Conservation (phyloP, 2,329 filamentous ascomycete species). For the Orbilia javanica region DNA sequence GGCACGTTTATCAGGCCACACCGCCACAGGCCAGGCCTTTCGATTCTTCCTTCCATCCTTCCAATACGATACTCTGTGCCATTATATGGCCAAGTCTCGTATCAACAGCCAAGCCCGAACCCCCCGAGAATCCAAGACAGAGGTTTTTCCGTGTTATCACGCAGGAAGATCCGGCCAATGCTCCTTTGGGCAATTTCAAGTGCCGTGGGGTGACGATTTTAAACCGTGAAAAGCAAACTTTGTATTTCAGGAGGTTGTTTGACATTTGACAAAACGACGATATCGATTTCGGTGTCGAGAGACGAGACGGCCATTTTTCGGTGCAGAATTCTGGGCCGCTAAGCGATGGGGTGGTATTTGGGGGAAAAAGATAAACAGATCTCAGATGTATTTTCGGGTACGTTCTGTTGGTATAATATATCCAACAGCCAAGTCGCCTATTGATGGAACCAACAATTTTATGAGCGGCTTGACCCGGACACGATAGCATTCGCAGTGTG, state of each 20-base stretch:
- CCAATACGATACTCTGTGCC: background rate
- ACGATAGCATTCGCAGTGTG: background rate
- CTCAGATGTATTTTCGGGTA: background rate
- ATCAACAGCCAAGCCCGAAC: constrained; percentile 45
- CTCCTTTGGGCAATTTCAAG: constrained; percentile 51
- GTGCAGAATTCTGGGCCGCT: background rate
- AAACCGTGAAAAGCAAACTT: constrained; percentile 11
- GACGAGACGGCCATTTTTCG: constrained; percentile 5
- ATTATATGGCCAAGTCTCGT: constrained; percentile 1
- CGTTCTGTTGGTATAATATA: constrained; percentile 4
- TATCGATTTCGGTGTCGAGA: background rate
- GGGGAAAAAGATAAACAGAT: background rate
- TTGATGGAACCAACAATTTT: constrained; percentile 1
- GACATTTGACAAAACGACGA: constrained; percentile 10
- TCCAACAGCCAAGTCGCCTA: constrained; percentile 20
- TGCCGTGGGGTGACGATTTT: background rate
- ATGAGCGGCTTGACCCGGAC: background rate
- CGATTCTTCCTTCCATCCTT: constrained; percentile 4
- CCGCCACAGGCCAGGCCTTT: constrained; percentile 20
- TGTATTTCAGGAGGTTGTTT: constrained; percentile 50
- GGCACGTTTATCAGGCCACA: constrained; percentile 49
- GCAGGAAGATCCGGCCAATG: constrained; percentile 3
- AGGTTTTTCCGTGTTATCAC: constrained; percentile 51
- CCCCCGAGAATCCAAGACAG: constrained; percentile 19
- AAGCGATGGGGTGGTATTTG: constrained; percentile 18